phyloP scores from a whole-genome alignment of 305 asterid genomes.

The Fraxinus sp. region DNA sequence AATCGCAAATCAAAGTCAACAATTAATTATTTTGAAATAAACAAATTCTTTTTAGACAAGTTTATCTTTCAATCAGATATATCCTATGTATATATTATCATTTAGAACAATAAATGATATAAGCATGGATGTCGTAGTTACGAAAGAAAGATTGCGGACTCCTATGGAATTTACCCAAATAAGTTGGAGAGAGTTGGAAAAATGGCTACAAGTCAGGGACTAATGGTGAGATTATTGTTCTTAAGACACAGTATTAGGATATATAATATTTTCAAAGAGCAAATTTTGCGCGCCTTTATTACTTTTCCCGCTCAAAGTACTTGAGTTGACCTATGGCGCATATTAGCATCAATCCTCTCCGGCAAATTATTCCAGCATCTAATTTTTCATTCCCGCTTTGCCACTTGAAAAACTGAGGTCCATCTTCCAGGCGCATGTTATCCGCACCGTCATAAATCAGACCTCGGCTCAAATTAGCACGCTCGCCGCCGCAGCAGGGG shows the following conservation, averaged over 20 bases:
- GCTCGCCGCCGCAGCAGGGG: background rate
- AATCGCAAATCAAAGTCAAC: too few species aligned
- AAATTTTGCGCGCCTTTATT: constrained; percentile 32
- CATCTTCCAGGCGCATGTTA: constrained; percentile 26
- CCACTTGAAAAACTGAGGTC: constrained; percentile 9
- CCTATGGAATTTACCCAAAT: background rate
- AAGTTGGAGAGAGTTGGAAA: background rate
- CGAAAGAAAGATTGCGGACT: background rate
- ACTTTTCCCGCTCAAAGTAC: constrained; percentile 38
- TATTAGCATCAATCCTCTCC: constrained; percentile 18
- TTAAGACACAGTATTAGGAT: background rate
- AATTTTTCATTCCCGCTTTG: constrained; percentile 2
- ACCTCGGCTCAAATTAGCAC: background rate
- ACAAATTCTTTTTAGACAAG: background rate
- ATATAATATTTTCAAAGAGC: background rate
- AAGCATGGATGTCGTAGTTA: background rate
- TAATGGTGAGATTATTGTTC: background rate
- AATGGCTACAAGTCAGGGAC: background rate
- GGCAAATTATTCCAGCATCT: background rate
- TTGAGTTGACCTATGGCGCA: constrained; percentile 9
- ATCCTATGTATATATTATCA: background rate
- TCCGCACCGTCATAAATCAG: constrained; percentile 9
- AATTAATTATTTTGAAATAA: background rate
- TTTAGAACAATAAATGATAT: background rate
- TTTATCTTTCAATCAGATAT: background rate